Percentiles rank a stretch among this genome's conserved stretches.
phyloP scores from a whole-genome alignment of 352 stramenopile genomes.

The Hyaloperonospora arabidopsidis region DNA sequence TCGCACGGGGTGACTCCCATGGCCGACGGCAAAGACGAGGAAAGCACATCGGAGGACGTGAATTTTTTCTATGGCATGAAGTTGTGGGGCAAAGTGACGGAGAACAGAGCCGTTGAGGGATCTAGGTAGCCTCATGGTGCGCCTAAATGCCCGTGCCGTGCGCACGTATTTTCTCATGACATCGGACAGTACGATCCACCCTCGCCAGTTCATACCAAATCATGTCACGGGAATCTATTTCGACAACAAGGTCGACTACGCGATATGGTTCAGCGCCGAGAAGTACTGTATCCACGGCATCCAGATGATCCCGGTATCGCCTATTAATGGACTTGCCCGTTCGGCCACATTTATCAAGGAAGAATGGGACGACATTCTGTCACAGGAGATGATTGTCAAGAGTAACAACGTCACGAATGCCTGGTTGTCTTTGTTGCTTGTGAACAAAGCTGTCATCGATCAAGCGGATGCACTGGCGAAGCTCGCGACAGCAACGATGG shows the following conservation, averaged over 20 bases:
- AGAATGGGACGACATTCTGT: constrained; percentile 1
- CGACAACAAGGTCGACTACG: constrained; percentile 77
- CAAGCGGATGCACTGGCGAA: not conserved
- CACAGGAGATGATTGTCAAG: constrained; percentile 2
- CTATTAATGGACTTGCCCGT: constrained; percentile 26
- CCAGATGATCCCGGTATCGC: constrained; percentile 63
- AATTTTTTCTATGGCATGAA: constrained; percentile 55
- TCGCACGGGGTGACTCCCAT: constrained; percentile 58
- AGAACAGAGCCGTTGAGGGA: constrained; percentile 25
- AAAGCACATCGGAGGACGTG: constrained; percentile 60
- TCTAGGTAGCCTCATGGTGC: constrained; percentile 43
- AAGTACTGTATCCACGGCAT: constrained; percentile 73
- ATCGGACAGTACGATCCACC: constrained; percentile 45
- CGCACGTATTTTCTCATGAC: constrained; percentile 72
- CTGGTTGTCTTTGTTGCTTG: constrained; percentile 3
- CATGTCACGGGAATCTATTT: constrained; percentile 69
- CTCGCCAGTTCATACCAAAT: constrained; percentile 29
- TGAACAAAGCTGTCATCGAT: constrained; percentile 1
- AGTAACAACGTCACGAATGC: constrained; percentile 1
- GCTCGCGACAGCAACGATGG: constrained; percentile 1
- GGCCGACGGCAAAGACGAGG: constrained; percentile 59
- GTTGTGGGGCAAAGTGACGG: constrained; percentile 43
- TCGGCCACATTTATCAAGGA: not conserved
- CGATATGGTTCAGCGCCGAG: constrained; percentile 64
- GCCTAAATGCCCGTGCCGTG: constrained; percentile 37